Base-by-base conservation (phyloP, 768 basidiomycete species). In the Crassisporium funariophilum region DNA sequence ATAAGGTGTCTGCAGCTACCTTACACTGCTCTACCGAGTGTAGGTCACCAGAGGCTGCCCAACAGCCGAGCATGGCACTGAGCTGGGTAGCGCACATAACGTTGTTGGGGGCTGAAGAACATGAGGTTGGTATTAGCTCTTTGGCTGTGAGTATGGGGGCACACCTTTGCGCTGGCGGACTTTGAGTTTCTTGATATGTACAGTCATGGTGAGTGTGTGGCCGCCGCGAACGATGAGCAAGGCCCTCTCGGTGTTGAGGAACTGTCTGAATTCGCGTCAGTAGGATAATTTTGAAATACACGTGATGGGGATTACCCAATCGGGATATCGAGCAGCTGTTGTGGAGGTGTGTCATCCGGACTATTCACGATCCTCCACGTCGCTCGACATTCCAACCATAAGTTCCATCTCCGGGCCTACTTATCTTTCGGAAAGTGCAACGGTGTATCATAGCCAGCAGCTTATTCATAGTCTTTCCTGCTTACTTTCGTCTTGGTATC, bases 131-230 rank as follows among this genome's bases (percentile, higher is more conserved):
- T 35, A 38, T 49, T 48, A 48, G n/a, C n/a, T n/a, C n/a, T n/a
- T n/a, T 19, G 7, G 13, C 24, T 20, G 21, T 35, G 35, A 24
- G 37, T 22, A 33, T 36, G 15, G 41, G 3, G 22, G 65, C 76
- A 42, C 42, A 89, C 89, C 71, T 72, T 88, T 91, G 38, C 77
- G 76, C 37, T 87, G 87, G 57, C 87, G 75, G 49, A 91, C 90
- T 68, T 86, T 90, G 64, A 91, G 78, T 51, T 83, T 85, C 58
- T 85, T 78, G 39, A 92, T 88, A 64, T 87, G 82, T n/a, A 86
- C 79, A 46, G 77, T 76, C 77, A 77, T 76, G 42, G 54, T 51
- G 27, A 24, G 16, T 8, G 17, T 41, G 37, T 35, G 17, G 16
- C 16, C 47, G 51, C 20, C 27, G 21, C 35, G 38, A 22, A 49